A percentile compares a stretch with the other conserved stretches of the same genome.
Evolutionary conservation across 495 filamentous ascomycete genomes (phyloP).

Genomic region (Aeminium ludgeri): DNA sequence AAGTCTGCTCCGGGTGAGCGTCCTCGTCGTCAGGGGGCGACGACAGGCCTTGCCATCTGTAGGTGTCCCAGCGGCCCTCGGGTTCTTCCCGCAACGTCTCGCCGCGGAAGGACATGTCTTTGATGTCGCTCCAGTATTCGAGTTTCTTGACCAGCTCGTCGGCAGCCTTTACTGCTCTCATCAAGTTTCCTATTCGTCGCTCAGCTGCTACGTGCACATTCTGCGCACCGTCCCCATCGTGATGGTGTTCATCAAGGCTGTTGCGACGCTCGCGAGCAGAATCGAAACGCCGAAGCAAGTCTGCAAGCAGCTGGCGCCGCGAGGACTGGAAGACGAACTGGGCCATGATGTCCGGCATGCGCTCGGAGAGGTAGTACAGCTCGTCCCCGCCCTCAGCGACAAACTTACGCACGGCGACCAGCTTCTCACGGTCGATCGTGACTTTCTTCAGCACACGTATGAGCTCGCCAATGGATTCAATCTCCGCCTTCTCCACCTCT

Average conservation of each 20-base stretch:
- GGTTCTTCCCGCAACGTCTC: slow-evolving; percentile 20
- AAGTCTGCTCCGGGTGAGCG: slow-evolving; percentile 1
- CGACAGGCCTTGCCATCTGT: neutral
- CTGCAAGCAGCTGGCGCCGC: slow-evolving; percentile 52
- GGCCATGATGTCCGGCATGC: slow-evolving; percentile 71
- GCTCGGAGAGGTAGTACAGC: slow-evolving; percentile 44
- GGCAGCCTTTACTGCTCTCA: slow-evolving; percentile 40
- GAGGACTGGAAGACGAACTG: slow-evolving; percentile 82
- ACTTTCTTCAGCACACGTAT: slow-evolving; percentile 45
- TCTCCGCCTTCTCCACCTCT: slow-evolving; percentile 33
- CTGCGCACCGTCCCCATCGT: slow-evolving; percentile 4
- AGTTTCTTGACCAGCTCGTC: slow-evolving; percentile 50
- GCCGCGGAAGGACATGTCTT: slow-evolving; percentile 39
- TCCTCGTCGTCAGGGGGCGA: neutral
- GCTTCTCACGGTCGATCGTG: slow-evolving; percentile 78
- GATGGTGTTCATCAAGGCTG: slow-evolving; percentile 12
- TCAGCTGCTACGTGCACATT: slow-evolving; percentile 5
- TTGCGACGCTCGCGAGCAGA: slow-evolving; percentile 26
- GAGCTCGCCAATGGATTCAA: slow-evolving; percentile 48
- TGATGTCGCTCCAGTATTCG: slow-evolving; percentile 64
- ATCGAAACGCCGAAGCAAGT: slow-evolving; percentile 47
- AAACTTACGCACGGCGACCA: slow-evolving; percentile 64
- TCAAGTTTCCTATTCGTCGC: slow-evolving; percentile 30
- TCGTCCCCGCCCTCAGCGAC: slow-evolving; percentile 66
- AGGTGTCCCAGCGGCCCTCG: slow-evolving; percentile 1